These are phyloP conservation scores for Populus hybrid DNA, from an alignment of 441 rosid genomes.

Conservation along the genomic window DNA sequence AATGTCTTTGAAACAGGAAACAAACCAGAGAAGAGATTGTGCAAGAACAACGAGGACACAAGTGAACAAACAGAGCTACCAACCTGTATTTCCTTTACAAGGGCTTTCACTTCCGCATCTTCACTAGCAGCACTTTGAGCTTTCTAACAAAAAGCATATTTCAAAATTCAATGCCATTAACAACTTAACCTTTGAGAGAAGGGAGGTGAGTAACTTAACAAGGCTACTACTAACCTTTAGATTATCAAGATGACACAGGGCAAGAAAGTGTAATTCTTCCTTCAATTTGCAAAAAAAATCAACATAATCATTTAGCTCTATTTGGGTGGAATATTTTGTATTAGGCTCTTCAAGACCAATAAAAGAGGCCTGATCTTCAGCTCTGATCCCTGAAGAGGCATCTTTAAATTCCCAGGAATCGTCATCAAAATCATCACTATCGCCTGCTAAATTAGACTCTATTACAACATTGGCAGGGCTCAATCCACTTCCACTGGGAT, in stretches of 20 bases:
- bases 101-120: constrained; percentile 32
- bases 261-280: constrained; percentile 38
- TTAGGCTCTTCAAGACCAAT: constrained; percentile 22
- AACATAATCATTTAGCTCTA: constrained; percentile 31
- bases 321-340: constrained; percentile 20
- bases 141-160: constrained; percentile 37
- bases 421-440: constrained; percentile 44
- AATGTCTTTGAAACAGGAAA: background rate
- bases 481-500: constrained; percentile 28
- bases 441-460: constrained; percentile 22
- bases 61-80: constrained; percentile 16
- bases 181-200: constrained; percentile 3
- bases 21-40: background rate
- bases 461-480: constrained; percentile 19
- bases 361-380: constrained; percentile 25
- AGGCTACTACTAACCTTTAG: constrained; percentile 42
- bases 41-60: background rate
- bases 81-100: constrained; percentile 61
- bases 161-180: constrained; percentile 24
- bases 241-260: constrained; percentile 39
- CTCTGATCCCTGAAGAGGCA: constrained; percentile 32
- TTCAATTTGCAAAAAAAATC: constrained; percentile 52
- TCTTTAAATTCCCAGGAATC: constrained; percentile 70
- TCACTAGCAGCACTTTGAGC: constrained; percentile 32
- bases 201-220: constrained; percentile 4